phyloP scores from a whole-genome alignment of 495 filamentous ascomycete genomes.

The Hyphodiscus hymeniophilus region DNA sequence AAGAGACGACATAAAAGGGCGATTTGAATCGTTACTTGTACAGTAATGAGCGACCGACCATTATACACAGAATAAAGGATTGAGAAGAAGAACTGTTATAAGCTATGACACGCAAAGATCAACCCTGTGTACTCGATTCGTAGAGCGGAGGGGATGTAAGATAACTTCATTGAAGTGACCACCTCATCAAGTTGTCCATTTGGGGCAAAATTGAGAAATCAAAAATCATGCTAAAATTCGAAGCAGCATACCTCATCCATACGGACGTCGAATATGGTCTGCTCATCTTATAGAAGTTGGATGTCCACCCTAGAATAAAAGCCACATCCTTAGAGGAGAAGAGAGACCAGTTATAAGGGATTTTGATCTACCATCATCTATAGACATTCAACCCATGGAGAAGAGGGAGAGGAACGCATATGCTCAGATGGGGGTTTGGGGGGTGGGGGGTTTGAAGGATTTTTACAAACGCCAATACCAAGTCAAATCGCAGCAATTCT shows the following conservation, averaged over 20 bases:
- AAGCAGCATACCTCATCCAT: no score
- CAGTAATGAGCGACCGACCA: slow-evolving; percentile 7
- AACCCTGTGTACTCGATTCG: no score
- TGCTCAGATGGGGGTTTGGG: neutral
- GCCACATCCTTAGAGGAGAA: no score
- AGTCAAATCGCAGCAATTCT: neutral
- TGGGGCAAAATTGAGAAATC: no score
- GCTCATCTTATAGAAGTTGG: no score
- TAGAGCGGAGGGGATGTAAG: no score
- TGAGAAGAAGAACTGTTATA: slow-evolving; percentile 4
- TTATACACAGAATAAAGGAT: slow-evolving; percentile 5
- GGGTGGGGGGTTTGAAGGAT: neutral
- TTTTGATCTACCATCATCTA: slow-evolving; percentile 62
- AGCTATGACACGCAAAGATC: neutral
- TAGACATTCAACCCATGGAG: slow-evolving; percentile 61
- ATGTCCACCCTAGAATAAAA: no score
- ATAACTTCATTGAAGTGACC: no score
- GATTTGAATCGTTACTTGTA: neutral
- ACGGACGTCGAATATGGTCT: no score
- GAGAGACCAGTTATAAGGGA: no score
- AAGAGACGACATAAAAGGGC: neutral
- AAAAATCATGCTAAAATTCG: no score
- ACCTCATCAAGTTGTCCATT: no score
- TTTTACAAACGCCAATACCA: neutral
- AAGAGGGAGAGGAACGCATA: neutral